Base-by-base conservation (phyloP, 2,329 filamentous ascomycete genomes). In the Trichoderma arundinaceum region DNA sequence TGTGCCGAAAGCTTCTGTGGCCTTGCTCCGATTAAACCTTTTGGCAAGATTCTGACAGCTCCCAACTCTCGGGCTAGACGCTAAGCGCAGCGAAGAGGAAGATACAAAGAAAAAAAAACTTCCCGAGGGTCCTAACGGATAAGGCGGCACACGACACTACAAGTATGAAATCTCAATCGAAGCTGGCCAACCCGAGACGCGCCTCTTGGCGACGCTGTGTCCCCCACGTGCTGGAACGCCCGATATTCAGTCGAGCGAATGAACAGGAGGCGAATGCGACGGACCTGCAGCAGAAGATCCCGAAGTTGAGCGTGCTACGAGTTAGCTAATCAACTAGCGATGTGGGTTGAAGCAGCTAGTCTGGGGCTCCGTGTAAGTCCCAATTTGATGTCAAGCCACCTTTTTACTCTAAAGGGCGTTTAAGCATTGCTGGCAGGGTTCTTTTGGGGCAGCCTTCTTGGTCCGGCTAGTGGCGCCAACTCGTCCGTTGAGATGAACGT, bases 251-350 rank as follows among this genome's bases (percentile, higher is more conserved):
- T 57, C 35, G 19, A 28, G 53, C 8, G 15, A 17, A 35, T 32
- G 7, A 39, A 17, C 33, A 38, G 17, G 51, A 53, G 28, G n/a
- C 15, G 51, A 22, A 1, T 13, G n/a, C 8, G 51, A 32, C 7
- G 51, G 51, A 53, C 51, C 33, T 54, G 52, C 52, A 54, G 33
- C 52, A 39, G n/a, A 54, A 54, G 52, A 15, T 54, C 35, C 52
- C 52, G 52, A 22, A 8, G 52, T 41, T 28, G 32, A n/a, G 32
- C 49, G 49, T 10, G 28, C 44, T 51, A 38, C 35, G 35, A 35
- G 15, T 4, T 13, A 33, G 49, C 32, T 10, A 12, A 43, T 6
- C 15, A 9, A 52, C 49, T 35, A 35, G 49, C n/a, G 8, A 53
- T 38, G 51, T 53, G 32, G 51, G n/a, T 6, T 53, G n/a, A 9